phyloP scores from a whole-genome alignment of 2,329 filamentous ascomycete genomes.

The Nemania sp. region DNA sequence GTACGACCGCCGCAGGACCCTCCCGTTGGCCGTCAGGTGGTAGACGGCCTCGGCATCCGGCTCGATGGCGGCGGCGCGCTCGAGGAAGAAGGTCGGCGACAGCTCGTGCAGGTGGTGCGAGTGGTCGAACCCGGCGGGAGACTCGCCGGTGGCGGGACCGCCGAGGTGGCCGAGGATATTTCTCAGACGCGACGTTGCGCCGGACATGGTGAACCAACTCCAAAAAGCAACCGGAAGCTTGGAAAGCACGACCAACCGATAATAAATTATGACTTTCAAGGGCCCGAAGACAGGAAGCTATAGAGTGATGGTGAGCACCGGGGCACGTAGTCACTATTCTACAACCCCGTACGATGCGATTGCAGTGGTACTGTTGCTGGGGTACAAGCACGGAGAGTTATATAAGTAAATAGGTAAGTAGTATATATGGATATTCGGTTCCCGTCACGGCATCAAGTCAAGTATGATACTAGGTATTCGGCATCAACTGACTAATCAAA shows the following conservation, averaged over 20 bases:
- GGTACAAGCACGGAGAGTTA: too few species aligned
- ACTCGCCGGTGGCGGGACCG: conserved; percentile 32
- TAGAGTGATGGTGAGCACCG: too few species aligned
- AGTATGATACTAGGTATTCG: not conserved
- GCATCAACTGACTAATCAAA: not conserved
- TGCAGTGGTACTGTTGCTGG: not conserved
- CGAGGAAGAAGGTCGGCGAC: conserved; percentile 85
- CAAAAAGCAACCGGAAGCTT: too few species aligned
- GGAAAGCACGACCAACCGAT: too few species aligned
- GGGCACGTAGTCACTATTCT: too few species aligned
- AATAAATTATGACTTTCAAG: too few species aligned
- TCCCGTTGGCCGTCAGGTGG: conserved; percentile 79
- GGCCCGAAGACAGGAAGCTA: too few species aligned
- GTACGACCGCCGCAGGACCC: conserved; percentile 76
- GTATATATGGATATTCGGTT: not conserved
- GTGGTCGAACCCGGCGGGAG: conserved; percentile 48
- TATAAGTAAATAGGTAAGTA: too few species aligned
- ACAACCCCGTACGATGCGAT: too few species aligned
- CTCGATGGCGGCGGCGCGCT: conserved; percentile 85
- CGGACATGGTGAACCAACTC: conserved; percentile 57
- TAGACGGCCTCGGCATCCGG: conserved; percentile 83
- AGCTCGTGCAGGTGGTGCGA: conserved; percentile 73
- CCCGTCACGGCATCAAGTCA: not conserved
- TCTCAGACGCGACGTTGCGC: conserved; percentile 63
- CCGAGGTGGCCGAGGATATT: conserved; percentile 59